These are phyloP conservation scores for Pulveroboletus sp. DNA, from an alignment of 768 basidiomycete genomes.

Conservation along the genomic window DNA sequence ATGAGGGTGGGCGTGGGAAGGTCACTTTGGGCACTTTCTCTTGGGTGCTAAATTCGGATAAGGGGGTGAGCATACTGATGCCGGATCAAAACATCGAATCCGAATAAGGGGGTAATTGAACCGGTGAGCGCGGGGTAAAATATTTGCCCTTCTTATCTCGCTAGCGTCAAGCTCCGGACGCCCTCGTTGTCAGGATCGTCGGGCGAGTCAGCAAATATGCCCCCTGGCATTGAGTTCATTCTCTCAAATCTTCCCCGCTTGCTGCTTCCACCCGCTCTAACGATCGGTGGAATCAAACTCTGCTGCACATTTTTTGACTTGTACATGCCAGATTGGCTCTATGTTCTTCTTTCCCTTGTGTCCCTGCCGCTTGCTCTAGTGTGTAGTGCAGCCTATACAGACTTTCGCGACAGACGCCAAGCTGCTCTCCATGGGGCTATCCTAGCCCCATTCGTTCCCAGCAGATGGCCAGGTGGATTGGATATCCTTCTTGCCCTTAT, in stretches of 20 bases:
- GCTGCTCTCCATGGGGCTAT: conserved; percentile 23
- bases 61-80: too few relatives aligned
- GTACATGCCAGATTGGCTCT: conserved; percentile 9
- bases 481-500: conserved; percentile 25
- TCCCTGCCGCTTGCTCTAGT: conserved; percentile 23
- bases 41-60: too few relatives aligned
- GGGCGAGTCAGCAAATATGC: too few relatives aligned
- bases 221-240: conserved; percentile 29
- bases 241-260: conserved; percentile 20
- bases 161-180: too few relatives aligned
- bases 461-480: conserved; percentile 34
- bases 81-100: too few relatives aligned
- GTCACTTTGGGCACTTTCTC: too few relatives aligned
- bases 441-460: conserved; percentile 30
- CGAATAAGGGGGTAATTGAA: too few relatives aligned
- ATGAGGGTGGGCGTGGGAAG: too few relatives aligned
- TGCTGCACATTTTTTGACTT: conserved; percentile 3
- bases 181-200: too few relatives aligned
- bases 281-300: conserved; percentile 7
- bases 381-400: conserved; percentile 4
- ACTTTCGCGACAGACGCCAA: conserved; percentile 6
- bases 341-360: conserved; percentile 8
- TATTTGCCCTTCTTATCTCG: too few relatives aligned
- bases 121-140: too few relatives aligned
- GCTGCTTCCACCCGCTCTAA: conserved; percentile 9